Percentiles rank a stretch among this genome's conserved stretches.
These are phyloP conservation scores for Tulasnella sp. DNA, from an alignment of 768 basidiomycete species.

Conservation along the genomic window DNA sequence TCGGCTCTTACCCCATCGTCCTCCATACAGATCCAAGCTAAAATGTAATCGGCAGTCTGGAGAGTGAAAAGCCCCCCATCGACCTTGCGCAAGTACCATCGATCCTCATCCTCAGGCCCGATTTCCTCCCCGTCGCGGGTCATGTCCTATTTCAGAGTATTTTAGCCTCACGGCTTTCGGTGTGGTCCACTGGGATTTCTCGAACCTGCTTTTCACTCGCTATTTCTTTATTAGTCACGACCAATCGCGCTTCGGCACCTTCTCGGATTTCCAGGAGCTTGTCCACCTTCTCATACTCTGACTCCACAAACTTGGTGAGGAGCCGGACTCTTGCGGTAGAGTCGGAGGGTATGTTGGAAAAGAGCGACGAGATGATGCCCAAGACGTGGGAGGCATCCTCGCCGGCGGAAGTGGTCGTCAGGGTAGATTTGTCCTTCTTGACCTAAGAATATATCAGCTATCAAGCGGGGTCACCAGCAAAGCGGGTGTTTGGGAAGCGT, in stretches of 20 bases:
- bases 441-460: constrained; percentile 26
- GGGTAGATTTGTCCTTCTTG: constrained; percentile 53
- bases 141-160: constrained; percentile 35
- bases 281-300: constrained; percentile 87
- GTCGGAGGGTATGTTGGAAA: constrained; percentile 79
- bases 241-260: constrained; percentile 49
- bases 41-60: constrained; percentile 86
- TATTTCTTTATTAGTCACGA: constrained; percentile 53
- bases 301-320: constrained; percentile 88
- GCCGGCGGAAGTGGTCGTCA: constrained; percentile 39
- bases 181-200: neutral
- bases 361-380: constrained; percentile 77
- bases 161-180: neutral
- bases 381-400: constrained; percentile 85
- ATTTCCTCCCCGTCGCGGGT: constrained; percentile 47
- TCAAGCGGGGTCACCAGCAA: neutral
- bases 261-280: constrained; percentile 84
- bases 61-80: constrained; percentile 82
- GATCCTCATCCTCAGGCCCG: constrained; percentile 52
- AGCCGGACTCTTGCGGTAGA: constrained; percentile 70
- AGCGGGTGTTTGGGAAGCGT: constrained; percentile 19
- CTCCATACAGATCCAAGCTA: constrained; percentile 95
- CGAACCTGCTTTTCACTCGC: constrained; percentile 55
- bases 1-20: constrained; percentile 76
- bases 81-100: constrained; percentile 76